Evolutionary conservation across 306 rosid genomes (phyloP), one percentile per base, ranked within the genome.

Genomic region (Inga oerstediana): DNA sequence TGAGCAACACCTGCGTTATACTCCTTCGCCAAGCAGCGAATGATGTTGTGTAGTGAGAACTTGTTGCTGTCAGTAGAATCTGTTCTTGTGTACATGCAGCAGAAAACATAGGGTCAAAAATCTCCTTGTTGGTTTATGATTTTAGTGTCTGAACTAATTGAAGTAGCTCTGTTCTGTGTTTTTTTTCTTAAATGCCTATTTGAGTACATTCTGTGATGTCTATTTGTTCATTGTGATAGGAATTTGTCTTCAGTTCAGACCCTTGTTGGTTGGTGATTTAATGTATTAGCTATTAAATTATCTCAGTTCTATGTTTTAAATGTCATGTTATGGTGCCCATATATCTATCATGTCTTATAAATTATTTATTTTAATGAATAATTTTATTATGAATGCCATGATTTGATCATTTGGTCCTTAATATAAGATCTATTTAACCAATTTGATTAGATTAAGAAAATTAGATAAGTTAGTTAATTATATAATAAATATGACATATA

Each of bases 1-100:
- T 32, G 97, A 95, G 97, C 93, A 90, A 85, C 97, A 91, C 89
- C 95, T 95, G 83, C 92, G 94, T 35, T 95, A 91, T 85, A 85
- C 56, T 86, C 89, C 93, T 37, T 82, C 88, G 43, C 75, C 82
- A 24, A 39, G 43, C 8, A 39, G 43, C 8, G 43, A 39, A 39
- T 39, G 43, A 39, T 6, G 43, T 39, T 39, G 43, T 39, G 43
- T 39, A 39, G 43, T 39, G 8, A 39, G 43, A 39, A 39, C 43
- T 39, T 39, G 41, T 71, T 79, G 84, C 46, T 39, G 80, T 59
- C 77, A 84, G 89, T 74, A 44, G 74, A 70, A 64, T 70, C 46
- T 69, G 82, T 82, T 44, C 64, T 85, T 78, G 85, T 83, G 83
- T 87, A 83, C 86, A 80, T 39, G 88, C 82, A 78, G 84, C 72